Percentiles rank a stretch among this genome's conserved stretches.
phyloP scores from a whole-genome alignment of 495 filamentous ascomycete genomes.

The Podospora pseudoanserina region DNA sequence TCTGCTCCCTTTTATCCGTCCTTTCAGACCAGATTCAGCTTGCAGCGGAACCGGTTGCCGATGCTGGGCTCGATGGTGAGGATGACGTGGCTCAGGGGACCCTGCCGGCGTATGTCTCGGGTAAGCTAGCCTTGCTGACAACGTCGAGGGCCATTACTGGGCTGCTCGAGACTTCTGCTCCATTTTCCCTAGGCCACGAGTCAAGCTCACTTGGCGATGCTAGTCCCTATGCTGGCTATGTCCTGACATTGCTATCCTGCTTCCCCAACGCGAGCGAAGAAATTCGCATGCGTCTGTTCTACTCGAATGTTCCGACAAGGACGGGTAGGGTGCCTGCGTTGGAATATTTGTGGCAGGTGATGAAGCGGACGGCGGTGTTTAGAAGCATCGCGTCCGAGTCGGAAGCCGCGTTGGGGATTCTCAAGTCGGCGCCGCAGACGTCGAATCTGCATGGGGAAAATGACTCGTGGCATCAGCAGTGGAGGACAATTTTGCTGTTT shows the following conservation, averaged over 20 bases:
- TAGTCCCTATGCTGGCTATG: conserved; percentile 76
- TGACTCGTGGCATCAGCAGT: conserved; percentile 60
- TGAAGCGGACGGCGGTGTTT: conserved; percentile 65
- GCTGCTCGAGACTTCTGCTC: conserved; percentile 37
- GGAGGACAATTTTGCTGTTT: conserved; percentile 86
- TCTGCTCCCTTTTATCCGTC: conserved; percentile 28
- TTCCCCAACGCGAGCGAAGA: conserved; percentile 84
- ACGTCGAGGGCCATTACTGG: conserved; percentile 41
- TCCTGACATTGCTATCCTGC: conserved; percentile 76
- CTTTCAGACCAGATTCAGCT: conserved; percentile 3
- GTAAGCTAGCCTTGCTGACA: conserved; percentile 35
- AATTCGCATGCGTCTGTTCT: conserved; percentile 91
- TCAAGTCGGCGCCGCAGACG: conserved; percentile 28
- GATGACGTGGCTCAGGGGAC: conserved; percentile 11
- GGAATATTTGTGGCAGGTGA: conserved; percentile 85
- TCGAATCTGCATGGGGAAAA: conserved; percentile 23
- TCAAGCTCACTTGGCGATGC: conserved; percentile 52
- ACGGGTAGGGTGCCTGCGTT: conserved; percentile 60
- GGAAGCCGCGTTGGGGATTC: conserved; percentile 20
- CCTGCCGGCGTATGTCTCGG: conserved; percentile 33
- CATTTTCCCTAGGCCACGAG: conserved; percentile 31
- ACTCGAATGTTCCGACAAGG: conserved; percentile 63
- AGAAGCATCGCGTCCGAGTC: conserved; percentile 49
- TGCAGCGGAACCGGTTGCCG: conserved; percentile 17
- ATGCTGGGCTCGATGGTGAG: conserved; percentile 12